phyloP scores from a whole-genome alignment of 192 early-diverging fungal species.

The Thamnidium elegans region DNA sequence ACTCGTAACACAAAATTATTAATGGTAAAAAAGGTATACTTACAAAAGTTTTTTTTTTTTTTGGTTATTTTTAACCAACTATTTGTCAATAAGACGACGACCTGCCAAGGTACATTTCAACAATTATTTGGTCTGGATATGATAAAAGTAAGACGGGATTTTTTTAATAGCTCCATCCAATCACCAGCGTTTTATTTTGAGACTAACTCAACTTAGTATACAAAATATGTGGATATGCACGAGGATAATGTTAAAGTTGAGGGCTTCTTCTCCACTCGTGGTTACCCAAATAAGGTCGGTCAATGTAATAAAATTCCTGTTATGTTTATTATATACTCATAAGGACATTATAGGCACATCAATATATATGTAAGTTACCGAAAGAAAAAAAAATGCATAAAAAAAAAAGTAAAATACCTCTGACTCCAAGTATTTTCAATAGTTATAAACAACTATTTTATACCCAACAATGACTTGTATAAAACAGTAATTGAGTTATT shows the following conservation, averaged over 20 bases:
- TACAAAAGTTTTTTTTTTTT: slow-evolving; percentile 35
- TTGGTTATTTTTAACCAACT: slow-evolving; percentile 21
- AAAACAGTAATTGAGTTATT: slow-evolving; percentile 40
- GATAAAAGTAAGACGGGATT: slow-evolving; percentile 30
- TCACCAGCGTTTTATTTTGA: neutral
- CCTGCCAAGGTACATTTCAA: slow-evolving; percentile 30
- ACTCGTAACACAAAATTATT: slow-evolving; percentile 36
- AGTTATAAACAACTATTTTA: slow-evolving; percentile 52
- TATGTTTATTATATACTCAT: too few relatives aligned
- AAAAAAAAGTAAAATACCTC: too few relatives aligned
- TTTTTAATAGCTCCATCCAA: neutral
- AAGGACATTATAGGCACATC: slow-evolving; percentile 38
- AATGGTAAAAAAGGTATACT: slow-evolving; percentile 33
- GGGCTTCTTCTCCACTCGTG: slow-evolving; percentile 42
- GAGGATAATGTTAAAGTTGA: slow-evolving; percentile 23
- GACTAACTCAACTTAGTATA: neutral
- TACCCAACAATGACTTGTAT: slow-evolving; percentile 38
- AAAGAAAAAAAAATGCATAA: too few relatives aligned
- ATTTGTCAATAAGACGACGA: slow-evolving; percentile 30
- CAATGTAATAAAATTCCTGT: too few relatives aligned
- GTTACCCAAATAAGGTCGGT: slow-evolving; percentile 38
- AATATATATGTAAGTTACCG: slow-evolving; percentile 50
- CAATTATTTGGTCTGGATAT: slow-evolving; percentile 52
- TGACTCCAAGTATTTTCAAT: neutral
- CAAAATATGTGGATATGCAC: slow-evolving; percentile 1